Evolutionary conservation across 2,329 filamentous ascomycete species (phyloP).

Genomic region (Aspergillus aculeatinus): DNA sequence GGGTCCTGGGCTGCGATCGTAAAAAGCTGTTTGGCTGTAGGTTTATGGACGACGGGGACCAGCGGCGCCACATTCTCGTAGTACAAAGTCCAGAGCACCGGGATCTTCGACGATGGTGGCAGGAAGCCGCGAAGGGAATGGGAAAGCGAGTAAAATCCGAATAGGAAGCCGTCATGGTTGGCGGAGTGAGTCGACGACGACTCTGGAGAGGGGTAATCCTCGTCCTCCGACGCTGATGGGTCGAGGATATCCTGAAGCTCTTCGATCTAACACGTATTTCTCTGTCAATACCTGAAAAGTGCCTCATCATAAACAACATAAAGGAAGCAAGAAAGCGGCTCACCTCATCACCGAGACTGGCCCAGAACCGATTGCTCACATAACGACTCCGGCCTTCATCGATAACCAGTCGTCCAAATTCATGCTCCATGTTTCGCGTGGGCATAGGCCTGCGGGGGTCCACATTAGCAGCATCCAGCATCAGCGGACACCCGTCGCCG

Average conservation of each 20-base stretch:
- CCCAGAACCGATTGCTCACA: constrained; percentile 63
- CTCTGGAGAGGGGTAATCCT: constrained; percentile 51
- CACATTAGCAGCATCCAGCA: constrained; percentile 4
- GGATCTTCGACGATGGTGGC: constrained; percentile 52
- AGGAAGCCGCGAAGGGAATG: constrained; percentile 59
- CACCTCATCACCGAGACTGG: constrained; percentile 61
- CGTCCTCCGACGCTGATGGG: constrained; percentile 57
- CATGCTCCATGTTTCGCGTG: constrained; percentile 37
- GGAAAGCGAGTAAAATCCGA: constrained; percentile 58
- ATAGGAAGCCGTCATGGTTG: constrained; percentile 60
- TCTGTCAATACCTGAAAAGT: constrained; percentile 10
- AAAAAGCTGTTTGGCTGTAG: constrained; percentile 53
- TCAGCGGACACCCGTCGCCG: constrained; percentile 14
- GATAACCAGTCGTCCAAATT: constrained; percentile 59
- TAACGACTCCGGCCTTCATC: constrained; percentile 61
- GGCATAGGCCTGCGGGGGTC: constrained; percentile 24
- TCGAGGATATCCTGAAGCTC: constrained; percentile 63
- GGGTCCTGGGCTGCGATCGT: constrained; percentile 51
- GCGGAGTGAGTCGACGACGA: constrained; percentile 36
- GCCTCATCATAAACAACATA: not conserved
- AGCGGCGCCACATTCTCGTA: constrained; percentile 63
- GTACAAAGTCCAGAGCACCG: constrained; percentile 57
- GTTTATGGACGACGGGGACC: constrained; percentile 60
- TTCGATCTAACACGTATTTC: constrained; percentile 48
- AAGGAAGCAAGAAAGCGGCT: constrained; percentile 7